Conservation (phyloP, 2,329 filamentous ascomycete genomes). For the Bimuria novae-zelandiae region DNA sequence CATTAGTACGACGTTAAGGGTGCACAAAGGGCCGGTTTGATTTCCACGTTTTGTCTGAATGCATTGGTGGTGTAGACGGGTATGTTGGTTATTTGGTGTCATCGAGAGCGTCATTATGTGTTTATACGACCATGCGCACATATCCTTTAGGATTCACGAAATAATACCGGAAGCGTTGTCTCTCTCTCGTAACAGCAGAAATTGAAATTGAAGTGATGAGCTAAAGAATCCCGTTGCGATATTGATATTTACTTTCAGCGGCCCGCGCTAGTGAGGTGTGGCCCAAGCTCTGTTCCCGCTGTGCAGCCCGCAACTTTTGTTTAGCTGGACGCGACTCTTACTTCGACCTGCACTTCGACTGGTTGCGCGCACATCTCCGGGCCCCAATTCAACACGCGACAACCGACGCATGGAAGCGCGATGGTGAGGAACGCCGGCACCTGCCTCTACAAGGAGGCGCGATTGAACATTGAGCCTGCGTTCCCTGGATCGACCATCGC, state of each 20-base stretch:
- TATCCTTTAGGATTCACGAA: conserved; percentile 8
- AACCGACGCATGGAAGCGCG: conserved; percentile 63
- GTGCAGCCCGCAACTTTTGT: conserved; percentile 38
- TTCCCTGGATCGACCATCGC: conserved; percentile 71
- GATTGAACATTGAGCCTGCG: conserved; percentile 77
- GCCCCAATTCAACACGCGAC: conserved; percentile 5
- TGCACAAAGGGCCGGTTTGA: neutral
- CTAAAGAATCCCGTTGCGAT: no score
- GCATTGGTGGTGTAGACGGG: conserved; percentile 21
- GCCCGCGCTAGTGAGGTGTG: conserved; percentile 11
- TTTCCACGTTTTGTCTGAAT: conserved; percentile 3
- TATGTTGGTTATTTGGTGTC: conserved; percentile 13
- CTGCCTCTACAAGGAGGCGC: conserved; percentile 83
- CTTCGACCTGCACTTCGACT: conserved; percentile 25
- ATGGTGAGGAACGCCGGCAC: conserved; percentile 68
- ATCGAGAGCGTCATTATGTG: conserved; percentile 5
- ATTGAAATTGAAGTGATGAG: no score
- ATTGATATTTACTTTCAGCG: no score
- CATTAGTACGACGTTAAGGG: conserved; percentile 52
- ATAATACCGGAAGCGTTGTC: neutral
- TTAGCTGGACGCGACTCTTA: conserved; percentile 29
- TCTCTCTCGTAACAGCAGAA: neutral
- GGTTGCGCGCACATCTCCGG: conserved; percentile 14
- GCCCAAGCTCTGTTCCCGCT: conserved; percentile 9
- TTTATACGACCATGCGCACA: conserved; percentile 6